Percentiles rank a stretch among this genome's conserved stretches.
phyloP scores from a whole-genome alignment of 495 filamentous ascomycete genomes.

The Geopyxis carbonaria region DNA sequence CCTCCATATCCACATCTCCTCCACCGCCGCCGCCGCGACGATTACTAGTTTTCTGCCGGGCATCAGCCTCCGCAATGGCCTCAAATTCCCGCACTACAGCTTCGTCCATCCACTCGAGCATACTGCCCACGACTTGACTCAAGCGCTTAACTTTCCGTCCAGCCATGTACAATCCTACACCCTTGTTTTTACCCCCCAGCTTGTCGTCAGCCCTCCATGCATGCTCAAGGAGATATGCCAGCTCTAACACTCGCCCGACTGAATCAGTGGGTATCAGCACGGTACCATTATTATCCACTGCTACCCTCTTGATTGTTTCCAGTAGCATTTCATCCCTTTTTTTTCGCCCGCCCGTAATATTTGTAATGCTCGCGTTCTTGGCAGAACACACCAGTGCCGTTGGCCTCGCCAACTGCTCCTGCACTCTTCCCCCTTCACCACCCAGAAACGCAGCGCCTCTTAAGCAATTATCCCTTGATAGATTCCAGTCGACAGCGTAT shows the following conservation, averaged over 20 bases:
- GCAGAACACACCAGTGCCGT: slow-evolving; percentile 67
- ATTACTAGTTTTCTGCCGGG: slow-evolving; percentile 31
- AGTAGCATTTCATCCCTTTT: slow-evolving; percentile 74
- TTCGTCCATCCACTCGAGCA: slow-evolving; percentile 99
- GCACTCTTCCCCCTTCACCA: slow-evolving; percentile 66
- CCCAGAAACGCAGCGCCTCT: slow-evolving; percentile 85
- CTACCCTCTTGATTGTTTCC: slow-evolving; percentile 57
- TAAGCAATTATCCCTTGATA: slow-evolving; percentile 79
- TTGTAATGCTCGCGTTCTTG: slow-evolving; percentile 55
- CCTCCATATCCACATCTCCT: slow-evolving; percentile 23
- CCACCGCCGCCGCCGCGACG: slow-evolving; percentile 26
- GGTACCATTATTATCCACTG: slow-evolving; percentile 65
- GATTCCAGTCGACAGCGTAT: slow-evolving; percentile 96
- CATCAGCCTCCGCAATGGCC: slow-evolving; percentile 40
- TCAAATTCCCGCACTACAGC: slow-evolving; percentile 83
- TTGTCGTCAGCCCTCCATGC: slow-evolving; percentile 51
- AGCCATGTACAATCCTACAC: slow-evolving; percentile 61
- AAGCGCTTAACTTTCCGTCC: slow-evolving; percentile 42
- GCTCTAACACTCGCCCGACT: slow-evolving; percentile 79
- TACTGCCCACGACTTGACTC: slow-evolving; percentile 56
- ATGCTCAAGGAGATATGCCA: slow-evolving; percentile 82
- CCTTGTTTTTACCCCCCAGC: slow-evolving; percentile 37
- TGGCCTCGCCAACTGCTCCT: slow-evolving; percentile 80
- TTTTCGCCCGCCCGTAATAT: slow-evolving; percentile 50
- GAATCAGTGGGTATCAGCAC: slow-evolving; percentile 92